Conservation (phyloP, 2,329 filamentous ascomycete genomes). For the Cordyceps sp. region DNA sequence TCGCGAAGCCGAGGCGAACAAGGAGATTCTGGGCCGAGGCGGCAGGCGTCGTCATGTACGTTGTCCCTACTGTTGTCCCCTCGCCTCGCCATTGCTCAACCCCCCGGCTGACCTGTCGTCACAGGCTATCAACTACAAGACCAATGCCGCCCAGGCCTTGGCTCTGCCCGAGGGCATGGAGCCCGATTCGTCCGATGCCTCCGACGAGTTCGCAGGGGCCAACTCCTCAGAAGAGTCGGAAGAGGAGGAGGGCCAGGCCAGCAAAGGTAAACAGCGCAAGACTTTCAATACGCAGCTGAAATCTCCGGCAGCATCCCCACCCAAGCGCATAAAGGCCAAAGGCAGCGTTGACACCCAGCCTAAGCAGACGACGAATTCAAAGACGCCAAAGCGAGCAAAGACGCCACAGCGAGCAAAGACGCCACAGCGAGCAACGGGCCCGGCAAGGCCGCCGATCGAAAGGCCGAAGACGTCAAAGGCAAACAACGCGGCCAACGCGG, state of each 20-base stretch:
- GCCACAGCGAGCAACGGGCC: not conserved
- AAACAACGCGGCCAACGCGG: no score
- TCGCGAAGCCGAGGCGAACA: constrained; percentile 49
- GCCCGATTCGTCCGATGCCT: constrained; percentile 14
- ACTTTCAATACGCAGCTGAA: constrained; percentile 8
- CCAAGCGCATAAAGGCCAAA: constrained; percentile 9
- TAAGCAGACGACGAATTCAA: constrained; percentile 9
- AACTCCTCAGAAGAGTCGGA: constrained; percentile 15
- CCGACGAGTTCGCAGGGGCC: constrained; percentile 16
- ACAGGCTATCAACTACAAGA: constrained; percentile 19
- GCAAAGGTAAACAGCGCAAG: constrained; percentile 20
- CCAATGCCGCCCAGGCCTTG: constrained; percentile 6
- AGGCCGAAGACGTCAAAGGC: no score
- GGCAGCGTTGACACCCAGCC: constrained; percentile 15
- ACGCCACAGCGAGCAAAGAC: not conserved
- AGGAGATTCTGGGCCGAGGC: constrained; percentile 71
- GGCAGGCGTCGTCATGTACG: constrained; percentile 46
- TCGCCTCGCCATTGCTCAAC: not conserved
- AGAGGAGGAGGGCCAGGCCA: constrained; percentile 10
- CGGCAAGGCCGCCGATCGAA: not conserved
- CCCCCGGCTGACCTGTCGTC: constrained; percentile 4
- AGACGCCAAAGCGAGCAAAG: not conserved
- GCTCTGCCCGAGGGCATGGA: constrained; percentile 10
- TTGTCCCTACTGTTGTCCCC: not conserved
- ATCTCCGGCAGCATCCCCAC: constrained; percentile 10